Evolutionary conservation across 2,329 filamentous ascomycete species (phyloP), one percentile per base, ranked within the genome.

Genomic region (Fusarium sp.): DNA sequence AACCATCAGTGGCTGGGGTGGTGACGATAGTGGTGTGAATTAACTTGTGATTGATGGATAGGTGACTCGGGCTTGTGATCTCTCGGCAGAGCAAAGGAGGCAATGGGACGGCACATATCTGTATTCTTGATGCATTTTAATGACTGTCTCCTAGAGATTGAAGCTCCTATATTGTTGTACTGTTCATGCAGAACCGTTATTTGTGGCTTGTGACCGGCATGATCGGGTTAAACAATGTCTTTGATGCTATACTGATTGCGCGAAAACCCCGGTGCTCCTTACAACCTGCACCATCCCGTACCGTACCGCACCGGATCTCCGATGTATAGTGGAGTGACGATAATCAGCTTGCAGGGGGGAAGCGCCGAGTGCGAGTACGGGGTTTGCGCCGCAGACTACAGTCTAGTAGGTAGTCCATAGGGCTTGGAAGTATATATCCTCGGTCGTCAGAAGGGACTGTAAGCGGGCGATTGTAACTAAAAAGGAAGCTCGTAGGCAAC

Each of bases 291-390:
- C 60, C n/a, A 35, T 35, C 18, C 50, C 45, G 61, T 61, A 31
- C 41, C 53, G 53, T 35, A 36, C 61, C 41, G 54, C 68, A 72
- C 64, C 47, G 65, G 71, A 75, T 71, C 73, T 73, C 70, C 68
- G 68, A 75, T 67, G 57, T 36, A 51, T n/a, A 74, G 71, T 73
- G 74, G 73, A 58, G 73, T 75, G 68, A 59, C 33, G 38, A 35
- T 26, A 44, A 30, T 66, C 58, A 50, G 53, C 65, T 74, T 60
- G 35, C 63, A 68, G 63, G 59, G 66, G 44, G 54, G 30, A 67
- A 64, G 53, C 67, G 53, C 66, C 67, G 59, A 70, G 65, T 65
- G 45, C 65, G 67, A 70, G 51, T 53, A 69, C 54, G 38, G 54
- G 42, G 31, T 56, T 61, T 57, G 20, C 60, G 65, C 53, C 54